Evolutionary conservation across 371 early-diverging fungal genomes (phyloP), one percentile per base, ranked within the genome.

Genomic region (Rhizopus arrhizus): DNA sequence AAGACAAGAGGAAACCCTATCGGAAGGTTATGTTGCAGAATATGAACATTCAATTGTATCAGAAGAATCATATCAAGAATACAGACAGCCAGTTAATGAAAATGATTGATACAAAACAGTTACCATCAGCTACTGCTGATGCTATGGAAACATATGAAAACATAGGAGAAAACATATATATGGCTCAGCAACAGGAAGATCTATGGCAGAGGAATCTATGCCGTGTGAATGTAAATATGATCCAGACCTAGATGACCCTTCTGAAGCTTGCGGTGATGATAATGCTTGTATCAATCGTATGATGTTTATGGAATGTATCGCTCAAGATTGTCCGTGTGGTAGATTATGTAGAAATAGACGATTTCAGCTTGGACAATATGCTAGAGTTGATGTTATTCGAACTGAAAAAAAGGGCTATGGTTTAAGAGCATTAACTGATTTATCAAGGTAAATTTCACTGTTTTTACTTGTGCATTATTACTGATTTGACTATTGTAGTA

Each of bases 331-430:
- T 73, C 94, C 95, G 3, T 85, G 86, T 55, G 95, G 95, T 15
- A 74, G 85, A 54, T 84, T 87, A 66, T 97, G 98, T 68, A 80
- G 85, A 60, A 97, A 97, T 68, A 82, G 90, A 54, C 88, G 96
- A 59, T 95, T 96, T 56, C 91, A 91, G 68, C 83, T 81, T 41
- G 81, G 82, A 48, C 80, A 92, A 51, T 94, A 93, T 65, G 90
- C 95, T 0, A 72, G 80, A 1, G 87, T 97, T 15, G 89, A 93
- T 64, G 86, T 97, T 9, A 85, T 96, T 64, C 71, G 86, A 55
- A 91, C 96, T 0, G 91, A 85, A 11, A 85, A 85, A 62, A 97
- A 97, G 65, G 98, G 98, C 0, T 93, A 80, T 62, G 98, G 98
- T 4, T 68, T 98, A 48, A 82, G 88, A 58, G 89, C 96, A 2